These are phyloP conservation scores for Pseudevernia furfuracea DNA, from an alignment of 495 filamentous ascomycete genomes.

Conservation along the genomic window DNA sequence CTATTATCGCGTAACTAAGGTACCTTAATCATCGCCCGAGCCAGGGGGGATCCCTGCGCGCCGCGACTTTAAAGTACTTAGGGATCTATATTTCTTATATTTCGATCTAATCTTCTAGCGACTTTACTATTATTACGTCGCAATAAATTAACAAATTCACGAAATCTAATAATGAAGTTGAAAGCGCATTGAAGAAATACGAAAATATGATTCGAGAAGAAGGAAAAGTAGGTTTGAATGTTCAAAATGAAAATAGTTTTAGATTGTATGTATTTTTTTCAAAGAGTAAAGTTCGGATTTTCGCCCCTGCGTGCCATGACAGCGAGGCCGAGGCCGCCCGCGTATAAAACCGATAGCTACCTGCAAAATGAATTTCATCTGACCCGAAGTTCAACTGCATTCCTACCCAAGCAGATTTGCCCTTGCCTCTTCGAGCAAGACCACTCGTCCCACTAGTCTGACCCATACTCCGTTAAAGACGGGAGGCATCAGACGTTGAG, in stretches of 20 bases:
- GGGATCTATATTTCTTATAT: not conserved
- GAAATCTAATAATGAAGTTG: slow-evolving; percentile 27
- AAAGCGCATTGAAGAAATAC: slow-evolving; percentile 29
- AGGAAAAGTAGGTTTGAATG: not conserved
- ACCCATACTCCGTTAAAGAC: slow-evolving; percentile 1
- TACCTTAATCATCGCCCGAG: too few species aligned
- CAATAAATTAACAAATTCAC: slow-evolving; percentile 44
- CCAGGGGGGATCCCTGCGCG: not conserved
- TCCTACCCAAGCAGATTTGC: not conserved
- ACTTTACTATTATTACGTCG: slow-evolving; percentile 4
- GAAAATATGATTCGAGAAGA: not conserved
- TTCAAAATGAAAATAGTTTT: not conserved
- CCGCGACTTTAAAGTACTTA: not conserved
- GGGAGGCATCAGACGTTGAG: not conserved
- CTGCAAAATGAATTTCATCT: not conserved
- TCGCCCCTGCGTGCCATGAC: not conserved
- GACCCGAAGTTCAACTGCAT: not conserved
- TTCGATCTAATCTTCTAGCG: not conserved
- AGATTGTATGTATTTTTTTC: too few species aligned
- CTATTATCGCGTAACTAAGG: too few species aligned
- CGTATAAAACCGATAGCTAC: not conserved
- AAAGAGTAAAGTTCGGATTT: too few species aligned
- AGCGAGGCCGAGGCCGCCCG: not conserved
- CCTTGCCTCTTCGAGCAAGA: not conserved
- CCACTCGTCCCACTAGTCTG: slow-evolving; percentile 4